These are phyloP conservation scores for Solanum lignicaule DNA, from an alignment of 257 asterid genomes.

Conservation along the genomic window DNA sequence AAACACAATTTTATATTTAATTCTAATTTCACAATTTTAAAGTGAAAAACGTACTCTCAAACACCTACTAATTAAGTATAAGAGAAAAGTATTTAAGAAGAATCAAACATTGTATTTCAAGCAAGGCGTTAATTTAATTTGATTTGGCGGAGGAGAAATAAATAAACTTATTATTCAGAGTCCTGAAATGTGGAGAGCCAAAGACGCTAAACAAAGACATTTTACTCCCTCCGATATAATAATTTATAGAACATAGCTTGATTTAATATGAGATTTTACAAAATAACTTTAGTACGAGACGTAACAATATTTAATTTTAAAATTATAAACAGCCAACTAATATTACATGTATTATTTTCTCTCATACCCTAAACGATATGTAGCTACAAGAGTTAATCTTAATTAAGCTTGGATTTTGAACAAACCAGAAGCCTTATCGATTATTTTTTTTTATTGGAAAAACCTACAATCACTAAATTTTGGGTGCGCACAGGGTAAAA, in stretches of 20 bases:
- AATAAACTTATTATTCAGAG: not conserved
- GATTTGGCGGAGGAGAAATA: not conserved
- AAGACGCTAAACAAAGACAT: too few relatives aligned
- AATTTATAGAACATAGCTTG: not conserved
- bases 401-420: not conserved
- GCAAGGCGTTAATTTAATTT: not conserved
- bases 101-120: not conserved
- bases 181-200: not conserved
- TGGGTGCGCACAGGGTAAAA: too few relatives aligned
- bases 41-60: not conserved
- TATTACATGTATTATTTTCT: not conserved
- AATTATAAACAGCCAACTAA: not conserved
- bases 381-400: not conserved
- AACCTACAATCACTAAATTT: rapidly evolving
- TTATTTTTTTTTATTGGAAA: too few relatives aligned
- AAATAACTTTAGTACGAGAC: not conserved
- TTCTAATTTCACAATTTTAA: too few relatives aligned
- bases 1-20: not conserved
- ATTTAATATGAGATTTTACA: not conserved
- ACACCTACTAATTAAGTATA: not conserved
- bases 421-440: not conserved
- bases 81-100: not conserved
- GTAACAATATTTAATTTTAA: not conserved
- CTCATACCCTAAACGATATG: not conserved
- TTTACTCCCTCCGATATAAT: not conserved